These are phyloP conservation scores for Telfairia occidentalis DNA, from an alignment of 331 rosid genomes.

Conservation along the genomic window DNA sequence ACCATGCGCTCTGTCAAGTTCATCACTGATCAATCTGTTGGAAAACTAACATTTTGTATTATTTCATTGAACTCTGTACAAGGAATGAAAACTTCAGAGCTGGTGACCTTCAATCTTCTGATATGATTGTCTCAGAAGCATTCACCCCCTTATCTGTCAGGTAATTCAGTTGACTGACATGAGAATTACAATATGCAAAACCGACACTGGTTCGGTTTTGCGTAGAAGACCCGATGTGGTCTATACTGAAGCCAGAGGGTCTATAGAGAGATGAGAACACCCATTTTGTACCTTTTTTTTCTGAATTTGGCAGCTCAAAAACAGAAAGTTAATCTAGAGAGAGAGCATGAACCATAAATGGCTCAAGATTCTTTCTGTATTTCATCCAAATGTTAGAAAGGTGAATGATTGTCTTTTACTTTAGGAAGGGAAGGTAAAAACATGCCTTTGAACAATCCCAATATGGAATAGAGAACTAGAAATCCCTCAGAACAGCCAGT, in stretches of 20 bases:
- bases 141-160: not conserved
- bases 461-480: not conserved
- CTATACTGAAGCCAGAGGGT: not conserved
- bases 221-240: not conserved
- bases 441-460: not conserved
- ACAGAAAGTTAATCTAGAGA: not conserved
- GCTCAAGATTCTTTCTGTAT: not conserved
- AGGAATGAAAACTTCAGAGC: not conserved
- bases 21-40: not conserved
- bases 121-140: not conserved
- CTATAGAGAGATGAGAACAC: not conserved
- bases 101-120: not conserved
- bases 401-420: not conserved
- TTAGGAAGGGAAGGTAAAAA: not conserved
- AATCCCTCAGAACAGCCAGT: not conserved
- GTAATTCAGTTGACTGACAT: not conserved
- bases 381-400: not conserved
- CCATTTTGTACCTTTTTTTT: not conserved
- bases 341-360: not conserved
- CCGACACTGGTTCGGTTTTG: not conserved
- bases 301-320: not conserved
- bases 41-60: not conserved
- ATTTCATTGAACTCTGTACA: not conserved
- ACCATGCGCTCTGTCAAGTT: not conserved
- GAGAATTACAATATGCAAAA: not conserved